phyloP scores from a whole-genome alignment of 2,329 filamentous ascomycete genomes.

The Trichoderma oligosporum region DNA sequence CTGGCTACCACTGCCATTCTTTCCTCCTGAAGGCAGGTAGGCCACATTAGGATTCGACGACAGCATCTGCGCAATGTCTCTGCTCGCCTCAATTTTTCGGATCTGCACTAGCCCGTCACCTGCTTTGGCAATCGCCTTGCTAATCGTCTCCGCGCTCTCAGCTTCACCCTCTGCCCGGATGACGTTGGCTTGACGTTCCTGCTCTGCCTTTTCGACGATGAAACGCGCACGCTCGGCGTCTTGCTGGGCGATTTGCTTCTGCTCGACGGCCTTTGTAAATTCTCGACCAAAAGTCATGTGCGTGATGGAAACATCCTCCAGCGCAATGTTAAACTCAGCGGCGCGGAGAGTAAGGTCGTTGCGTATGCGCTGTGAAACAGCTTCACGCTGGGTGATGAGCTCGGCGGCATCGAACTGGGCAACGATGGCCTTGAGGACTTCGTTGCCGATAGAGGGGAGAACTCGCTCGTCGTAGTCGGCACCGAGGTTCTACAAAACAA shows the following conservation, averaged over 20 bases:
- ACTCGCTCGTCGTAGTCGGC: constrained; percentile 98
- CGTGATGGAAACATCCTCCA: constrained; percentile 98
- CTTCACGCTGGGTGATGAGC: constrained; percentile 97
- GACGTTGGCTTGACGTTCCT: constrained; percentile 97
- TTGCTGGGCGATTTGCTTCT: constrained; percentile 99
- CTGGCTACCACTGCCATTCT: constrained; percentile 53
- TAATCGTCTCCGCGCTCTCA: constrained; percentile 93
- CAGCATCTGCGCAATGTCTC: constrained; percentile 89
- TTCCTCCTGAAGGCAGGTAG: constrained; percentile 71
- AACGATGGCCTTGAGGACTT: constrained; percentile 97
- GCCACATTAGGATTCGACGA: constrained; percentile 91
- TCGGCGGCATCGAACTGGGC: constrained; percentile 98
- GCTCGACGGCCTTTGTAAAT: constrained; percentile 97
- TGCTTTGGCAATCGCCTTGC: constrained; percentile 85
- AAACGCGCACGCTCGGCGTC: constrained; percentile 96
- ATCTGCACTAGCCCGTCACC: constrained; percentile 95
- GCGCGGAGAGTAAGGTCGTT: constrained; percentile 88
- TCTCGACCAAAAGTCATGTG: constrained; percentile 99
- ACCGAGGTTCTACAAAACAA: constrained; percentile 83
- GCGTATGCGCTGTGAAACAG: constrained; percentile 91
- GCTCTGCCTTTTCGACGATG: constrained; percentile 97
- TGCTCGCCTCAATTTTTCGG: constrained; percentile 92
- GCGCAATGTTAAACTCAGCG: constrained; percentile 95
- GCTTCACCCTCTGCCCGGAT: constrained; percentile 98
- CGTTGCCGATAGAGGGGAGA: constrained; percentile 96